Percentiles rank a stretch among this genome's conserved stretches.
Conservation (phyloP, 164 flowering plant species). For the Magnolia changhungtana region DNA sequence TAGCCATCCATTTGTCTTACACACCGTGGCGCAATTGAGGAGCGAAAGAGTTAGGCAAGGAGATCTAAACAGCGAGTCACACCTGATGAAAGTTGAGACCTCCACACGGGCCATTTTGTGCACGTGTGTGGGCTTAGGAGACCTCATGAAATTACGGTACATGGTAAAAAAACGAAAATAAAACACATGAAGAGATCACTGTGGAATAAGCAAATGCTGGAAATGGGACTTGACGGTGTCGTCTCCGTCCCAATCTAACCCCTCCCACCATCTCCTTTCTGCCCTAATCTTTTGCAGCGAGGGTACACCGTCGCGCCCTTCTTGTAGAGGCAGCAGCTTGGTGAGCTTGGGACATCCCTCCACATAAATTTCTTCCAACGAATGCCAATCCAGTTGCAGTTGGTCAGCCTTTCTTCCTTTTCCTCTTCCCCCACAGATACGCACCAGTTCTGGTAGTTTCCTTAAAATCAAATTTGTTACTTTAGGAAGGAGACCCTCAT, state of each 20-base stretch:
- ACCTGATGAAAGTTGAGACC: too few relatives aligned
- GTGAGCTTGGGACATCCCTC: neutral
- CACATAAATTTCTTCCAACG: neutral
- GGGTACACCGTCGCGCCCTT: neutral
- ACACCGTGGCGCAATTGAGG: too few relatives aligned
- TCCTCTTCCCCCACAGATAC: neutral
- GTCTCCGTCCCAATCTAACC: neutral
- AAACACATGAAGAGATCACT: too few relatives aligned
- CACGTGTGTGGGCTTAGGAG: too few relatives aligned
- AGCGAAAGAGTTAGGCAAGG: too few relatives aligned
- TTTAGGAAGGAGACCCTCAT: too few relatives aligned
- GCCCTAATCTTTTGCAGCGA: neutral
- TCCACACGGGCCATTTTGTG: too few relatives aligned
- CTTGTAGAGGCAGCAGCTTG: neutral
- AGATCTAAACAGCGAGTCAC: too few relatives aligned
- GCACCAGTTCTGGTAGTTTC: neutral
- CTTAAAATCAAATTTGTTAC: too few relatives aligned
- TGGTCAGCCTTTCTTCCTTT: neutral
- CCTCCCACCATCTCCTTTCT: neutral
- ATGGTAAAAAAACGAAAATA: too few relatives aligned
- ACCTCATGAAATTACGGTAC: too few relatives aligned
- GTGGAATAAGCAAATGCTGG: neutral
- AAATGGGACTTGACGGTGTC: neutral
- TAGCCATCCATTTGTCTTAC: too few relatives aligned
- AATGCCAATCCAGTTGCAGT: neutral